phyloP scores from a whole-genome alignment of 73 alveolate species.

The Paramecium tetraurelia region DNA sequence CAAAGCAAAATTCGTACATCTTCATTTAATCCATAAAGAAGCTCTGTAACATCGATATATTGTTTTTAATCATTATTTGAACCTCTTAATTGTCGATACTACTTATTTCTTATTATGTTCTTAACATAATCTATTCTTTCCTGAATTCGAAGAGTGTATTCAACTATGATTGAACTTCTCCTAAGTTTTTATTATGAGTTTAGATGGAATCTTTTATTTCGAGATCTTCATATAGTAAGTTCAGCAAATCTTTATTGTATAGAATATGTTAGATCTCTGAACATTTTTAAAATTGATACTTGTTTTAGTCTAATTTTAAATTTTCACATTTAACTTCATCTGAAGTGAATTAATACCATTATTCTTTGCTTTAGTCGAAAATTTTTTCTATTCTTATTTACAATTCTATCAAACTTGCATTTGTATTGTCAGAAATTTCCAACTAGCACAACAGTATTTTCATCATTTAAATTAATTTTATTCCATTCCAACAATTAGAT shows the following conservation, averaged over 20 bases:
- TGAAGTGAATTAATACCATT: neutral
- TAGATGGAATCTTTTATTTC: neutral
- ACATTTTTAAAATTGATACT: neutral
- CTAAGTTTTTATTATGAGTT: neutral
- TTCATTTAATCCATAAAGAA: neutral
- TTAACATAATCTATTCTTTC: neutral
- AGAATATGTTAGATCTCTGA: neutral
- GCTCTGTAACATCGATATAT: neutral
- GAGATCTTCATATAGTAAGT: neutral
- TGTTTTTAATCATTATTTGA: neutral
- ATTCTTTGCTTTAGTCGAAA: neutral
- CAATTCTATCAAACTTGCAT: neutral
- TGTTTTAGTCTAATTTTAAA: neutral
- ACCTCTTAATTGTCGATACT: neutral
- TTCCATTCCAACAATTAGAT: neutral
- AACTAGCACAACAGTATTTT: neutral
- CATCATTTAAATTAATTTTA: neutral
- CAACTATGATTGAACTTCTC: neutral
- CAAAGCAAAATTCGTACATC: neutral
- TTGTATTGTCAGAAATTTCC: neutral
- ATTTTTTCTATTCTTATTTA: neutral
- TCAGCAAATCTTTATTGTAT: neutral
- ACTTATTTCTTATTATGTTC: neutral
- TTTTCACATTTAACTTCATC: neutral
- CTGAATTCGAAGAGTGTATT: neutral